Evolutionary conservation across 768 basidiomycete genomes (phyloP), one percentile per base, ranked within the genome.

Genomic region (Termitomyces sp.): DNA sequence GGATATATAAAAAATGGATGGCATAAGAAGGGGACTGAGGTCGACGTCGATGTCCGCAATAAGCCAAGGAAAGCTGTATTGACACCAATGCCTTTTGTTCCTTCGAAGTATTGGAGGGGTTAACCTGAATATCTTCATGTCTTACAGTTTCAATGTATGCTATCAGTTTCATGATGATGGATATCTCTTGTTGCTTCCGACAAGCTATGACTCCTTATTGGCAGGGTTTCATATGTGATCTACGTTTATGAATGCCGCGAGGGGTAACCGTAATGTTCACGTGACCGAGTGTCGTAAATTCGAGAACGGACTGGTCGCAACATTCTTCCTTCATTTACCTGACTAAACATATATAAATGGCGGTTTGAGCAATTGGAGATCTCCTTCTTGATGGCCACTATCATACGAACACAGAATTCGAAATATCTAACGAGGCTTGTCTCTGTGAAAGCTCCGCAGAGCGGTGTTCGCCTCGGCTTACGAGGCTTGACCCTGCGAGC

Each of bases 1-100:
- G 96, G 86, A 0, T 98, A 98, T 65, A 80, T 98, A 48, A 69
- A 76, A 61, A 80, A 76, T 22, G 94, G 93, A 0, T 85, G 79
- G 72, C 92, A 96, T 74, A 98, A 94, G 75, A 95, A 92, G 70
- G 93, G 92, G 11, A 96, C 88, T 0, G 82, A 88, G 67, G 76
- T 98, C 3, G 79, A 81, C 51, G 87, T 98, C 16, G 89, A 95
- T 59, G 89, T 98, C 38, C 80, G 96, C 48, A 87, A 83, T 58
- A 93, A 92, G 72, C 68, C 83, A 67, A 78, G 92, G 45, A 85
- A 83, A 63, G 94, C 88, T 0, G 74, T 82, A 10, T 74, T 98
- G 32, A 83, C 83, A 5, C 79, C 84, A 0, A 92, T 98, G 92
- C 96, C 97, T 16, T 99, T 97, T 66, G 78, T 90, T 16, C 84